Evolutionary conservation across 768 basidiomycete genomes (phyloP), one percentile per base, ranked within the genome.

Genomic region (Leucocoprinus birnbaumii): DNA sequence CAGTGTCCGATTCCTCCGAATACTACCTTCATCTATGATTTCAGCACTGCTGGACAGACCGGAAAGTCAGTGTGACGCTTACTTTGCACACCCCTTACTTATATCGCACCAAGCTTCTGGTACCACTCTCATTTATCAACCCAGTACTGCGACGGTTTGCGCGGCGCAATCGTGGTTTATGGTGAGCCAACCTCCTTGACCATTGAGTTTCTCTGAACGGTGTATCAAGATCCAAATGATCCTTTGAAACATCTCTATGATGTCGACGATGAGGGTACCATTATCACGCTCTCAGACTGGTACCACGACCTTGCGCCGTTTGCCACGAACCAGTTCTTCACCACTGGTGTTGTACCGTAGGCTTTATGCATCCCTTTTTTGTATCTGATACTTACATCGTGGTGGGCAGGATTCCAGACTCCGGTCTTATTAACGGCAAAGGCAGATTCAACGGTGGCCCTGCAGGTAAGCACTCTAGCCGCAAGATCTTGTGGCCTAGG

Each of bases 221-320:
- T n/a, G 5, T 46, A 6, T 9, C n/a, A 35, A 56, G 65, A 73
- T 43, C 66, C 64, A 13, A 21, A 66, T 9, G 71, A 73, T 52
- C 71, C 72, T 3, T 61, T 65, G 3, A 37, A 41, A 21, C 21
- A 40, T 35, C 41, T 71, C 5, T 72, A 71, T 53, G 71, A 73
- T 42, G 52, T 68, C 6, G 71, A 70, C 54, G 61, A 71, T 47
- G 71, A 59, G 51, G 34, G 46, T 16, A 67, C 67, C 13, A 56
- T 78, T 31, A 72, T 75, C 48, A 63, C 65, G 58, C 58, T n/a
- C 7, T 14, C n/a, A 19, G 47, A 48, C 18, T 48, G 47, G 47
- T 48, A 61, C 31, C 58, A 61, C 41, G 26, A 35, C 26, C 53
- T 55, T 37, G 43, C 49, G 2, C 47, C 50, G 7, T 27, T 3